Conservation (phyloP, 1,284 basidiomycete species). For the Pisolithus thermaeus region DNA sequence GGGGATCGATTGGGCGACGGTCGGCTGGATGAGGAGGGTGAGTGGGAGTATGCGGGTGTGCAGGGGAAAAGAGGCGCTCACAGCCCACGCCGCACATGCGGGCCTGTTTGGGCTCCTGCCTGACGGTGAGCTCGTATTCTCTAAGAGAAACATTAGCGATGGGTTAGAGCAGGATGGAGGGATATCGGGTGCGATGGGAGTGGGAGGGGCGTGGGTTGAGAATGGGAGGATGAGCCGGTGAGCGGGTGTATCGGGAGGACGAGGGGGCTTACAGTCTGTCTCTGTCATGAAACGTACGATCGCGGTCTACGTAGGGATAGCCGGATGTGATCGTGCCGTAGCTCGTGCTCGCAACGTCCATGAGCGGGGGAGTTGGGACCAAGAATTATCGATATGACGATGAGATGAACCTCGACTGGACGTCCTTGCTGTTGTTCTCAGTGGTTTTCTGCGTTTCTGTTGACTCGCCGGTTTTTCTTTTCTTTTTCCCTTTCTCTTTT, state of each 20-base stretch:
- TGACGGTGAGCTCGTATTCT: conserved; percentile 76
- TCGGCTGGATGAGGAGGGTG: conserved; percentile 53
- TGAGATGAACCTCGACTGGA: too few species aligned
- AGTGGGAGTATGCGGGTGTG: conserved; percentile 2
- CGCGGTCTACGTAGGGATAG: conserved; percentile 25
- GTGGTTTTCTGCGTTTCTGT: background rate
- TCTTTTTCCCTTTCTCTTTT: background rate
- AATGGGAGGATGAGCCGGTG: too few species aligned
- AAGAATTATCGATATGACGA: too few species aligned
- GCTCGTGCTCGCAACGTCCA: conserved; percentile 20
- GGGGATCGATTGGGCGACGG: conserved; percentile 91
- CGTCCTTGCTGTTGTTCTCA: too few species aligned
- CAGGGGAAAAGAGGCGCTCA: conserved; percentile 45
- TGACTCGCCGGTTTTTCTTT: background rate
- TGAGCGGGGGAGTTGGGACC: too few species aligned
- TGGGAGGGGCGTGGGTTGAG: background rate
- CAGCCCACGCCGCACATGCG: conserved; percentile 92
- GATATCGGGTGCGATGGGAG: background rate
- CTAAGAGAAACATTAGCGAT: conserved; percentile 35
- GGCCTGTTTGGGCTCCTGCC: conserved; percentile 87
- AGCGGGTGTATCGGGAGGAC: background rate
- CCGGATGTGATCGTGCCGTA: conserved; percentile 20
- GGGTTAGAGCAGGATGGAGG: background rate
- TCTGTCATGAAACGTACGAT: conserved; percentile 21
- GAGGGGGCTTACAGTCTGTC: conserved; percentile 23